Percentiles rank a stretch among this genome's conserved stretches.
Conservation (phyloP, 2,329 filamentous ascomycete species). For the Blastomyces silverae region DNA sequence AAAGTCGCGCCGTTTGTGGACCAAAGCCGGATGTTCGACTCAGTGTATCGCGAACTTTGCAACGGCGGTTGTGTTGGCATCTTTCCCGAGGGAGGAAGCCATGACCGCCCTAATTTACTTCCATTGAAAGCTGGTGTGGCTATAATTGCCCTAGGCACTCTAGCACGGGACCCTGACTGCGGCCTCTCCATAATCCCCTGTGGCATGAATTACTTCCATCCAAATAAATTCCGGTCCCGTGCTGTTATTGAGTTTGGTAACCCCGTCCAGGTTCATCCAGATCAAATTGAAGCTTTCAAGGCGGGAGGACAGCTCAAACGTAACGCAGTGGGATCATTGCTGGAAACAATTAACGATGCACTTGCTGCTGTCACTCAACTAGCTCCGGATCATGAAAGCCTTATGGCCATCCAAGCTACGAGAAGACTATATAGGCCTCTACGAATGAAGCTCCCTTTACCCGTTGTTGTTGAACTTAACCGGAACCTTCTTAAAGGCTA, state of each 20-base stretch:
- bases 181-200: conserved; percentile 82
- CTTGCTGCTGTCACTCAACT: conserved; percentile 75
- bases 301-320: conserved; percentile 57
- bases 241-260: conserved; percentile 80
- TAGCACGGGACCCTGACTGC: conserved; percentile 67
- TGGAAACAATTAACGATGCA: conserved; percentile 72
- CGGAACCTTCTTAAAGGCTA: conserved; percentile 74
- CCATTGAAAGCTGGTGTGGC: conserved; percentile 82
- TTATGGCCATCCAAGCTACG: conserved; percentile 82
- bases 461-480: conserved; percentile 78
- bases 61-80: conserved; percentile 79
- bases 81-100: conserved; percentile 81
- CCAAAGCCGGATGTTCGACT: conserved; percentile 77
- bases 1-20: conserved; percentile 78
- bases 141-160: conserved; percentile 78
- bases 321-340: conserved; percentile 67
- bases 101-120: conserved; percentile 75
- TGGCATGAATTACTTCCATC: conserved; percentile 94
- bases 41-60: conserved; percentile 68
- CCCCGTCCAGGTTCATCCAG: conserved; percentile 65
- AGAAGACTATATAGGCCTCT: conserved; percentile 77
- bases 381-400: conserved; percentile 77
- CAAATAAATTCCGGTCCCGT: conserved; percentile 82
- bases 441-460: conserved; percentile 75
- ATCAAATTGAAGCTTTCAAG: conserved; percentile 70